Base-by-base conservation (phyloP, 768 basidiomycete genomes). In the Boletus rex-veris region DNA sequence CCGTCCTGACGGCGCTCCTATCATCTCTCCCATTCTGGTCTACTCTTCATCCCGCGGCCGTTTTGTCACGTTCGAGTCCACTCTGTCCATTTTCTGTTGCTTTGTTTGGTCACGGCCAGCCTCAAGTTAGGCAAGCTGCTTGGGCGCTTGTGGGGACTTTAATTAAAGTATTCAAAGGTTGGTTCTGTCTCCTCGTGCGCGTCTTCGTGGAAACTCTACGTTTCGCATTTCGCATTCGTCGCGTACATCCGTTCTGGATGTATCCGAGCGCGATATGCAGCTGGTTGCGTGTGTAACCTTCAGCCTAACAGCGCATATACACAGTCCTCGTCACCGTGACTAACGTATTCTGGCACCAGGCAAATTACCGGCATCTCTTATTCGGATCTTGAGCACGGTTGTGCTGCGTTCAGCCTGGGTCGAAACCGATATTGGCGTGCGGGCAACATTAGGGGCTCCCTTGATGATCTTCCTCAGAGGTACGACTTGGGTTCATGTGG, bases 391-490 rank as follows among this genome's bases (percentile, higher is more conserved):
- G 21, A 81, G 84, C 48, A 63, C 72, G 1, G 83, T 80, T 0
- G 70, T 86, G 6, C 71, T 94, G 40, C 80, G 84, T n/a, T 85
- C 87, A 12, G 78, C 79, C 12, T 86, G 83, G 79, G 67, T 81
- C 0, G 94, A 98, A 64, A 74, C 78, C 1, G 92, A 96, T 59
- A 58, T 74, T 2, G 74, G 74, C 4, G 92, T 96, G 3, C 85
- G 87, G 59, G 70, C 72, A 4, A 67, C 69, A 2, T 85, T 93
- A 80, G 87, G 86, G 76, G 79, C 80, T 38, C 86, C 89, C 0
- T 63, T 92, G 45, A 72, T 93, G 9, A 75, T 76, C 11, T 90
- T 91, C 62, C 70, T 96, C 39, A 83, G 80, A 71, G 83, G 93
- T 90, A 59, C 42, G 47, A 18, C 14, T 26, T 41, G 18, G 16